These are phyloP conservation scores for Stephania cephalantha DNA, from an alignment of 164 flowering plant genomes.

Conservation along the genomic window DNA sequence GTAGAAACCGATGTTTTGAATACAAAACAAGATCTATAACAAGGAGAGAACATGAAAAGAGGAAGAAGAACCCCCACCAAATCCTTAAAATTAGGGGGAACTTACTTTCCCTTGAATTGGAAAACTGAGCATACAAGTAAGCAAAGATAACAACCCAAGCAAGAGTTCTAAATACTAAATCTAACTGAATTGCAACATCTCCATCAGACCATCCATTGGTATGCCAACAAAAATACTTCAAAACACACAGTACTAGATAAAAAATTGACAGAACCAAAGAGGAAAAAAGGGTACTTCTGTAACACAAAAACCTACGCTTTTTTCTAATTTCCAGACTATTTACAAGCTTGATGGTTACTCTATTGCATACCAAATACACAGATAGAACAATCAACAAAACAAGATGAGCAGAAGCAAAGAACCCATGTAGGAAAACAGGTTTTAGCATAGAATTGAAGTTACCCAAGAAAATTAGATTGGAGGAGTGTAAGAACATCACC, in stretches of 20 bases:
- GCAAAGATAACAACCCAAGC: slow-evolving; percentile 45
- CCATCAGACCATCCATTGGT: slow-evolving; percentile 54
- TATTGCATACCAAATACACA: slow-evolving; percentile 31
- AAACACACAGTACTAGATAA: slow-evolving; percentile 32
- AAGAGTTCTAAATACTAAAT: slow-evolving; percentile 38
- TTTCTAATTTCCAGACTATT: slow-evolving; percentile 10
- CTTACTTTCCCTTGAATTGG: slow-evolving; percentile 24
- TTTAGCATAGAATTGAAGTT: slow-evolving; percentile 27
- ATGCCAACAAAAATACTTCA: slow-evolving; percentile 48
- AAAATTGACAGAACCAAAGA: slow-evolving; percentile 40
- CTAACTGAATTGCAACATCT: slow-evolving; percentile 31
- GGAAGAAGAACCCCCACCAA: slow-evolving; percentile 51
- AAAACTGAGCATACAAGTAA: slow-evolving; percentile 31
- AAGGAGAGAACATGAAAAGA: slow-evolving; percentile 40
- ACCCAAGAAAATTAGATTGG: too few relatives aligned
- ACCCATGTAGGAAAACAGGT: slow-evolving; percentile 42
- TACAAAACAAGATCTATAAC: slow-evolving; percentile 36
- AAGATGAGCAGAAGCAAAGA: slow-evolving; percentile 47
- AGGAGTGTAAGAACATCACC: too few relatives aligned
- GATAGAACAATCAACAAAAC: slow-evolving; percentile 36
- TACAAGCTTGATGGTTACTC: slow-evolving; percentile 5
- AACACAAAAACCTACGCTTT: slow-evolving; percentile 16
- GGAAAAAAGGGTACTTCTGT: slow-evolving; percentile 30
- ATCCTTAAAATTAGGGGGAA: slow-evolving; percentile 41
- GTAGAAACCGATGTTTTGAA: slow-evolving; percentile 14